phyloP scores from a whole-genome alignment of 345 rosid species.

The Excoecaria cochinchinensis region DNA sequence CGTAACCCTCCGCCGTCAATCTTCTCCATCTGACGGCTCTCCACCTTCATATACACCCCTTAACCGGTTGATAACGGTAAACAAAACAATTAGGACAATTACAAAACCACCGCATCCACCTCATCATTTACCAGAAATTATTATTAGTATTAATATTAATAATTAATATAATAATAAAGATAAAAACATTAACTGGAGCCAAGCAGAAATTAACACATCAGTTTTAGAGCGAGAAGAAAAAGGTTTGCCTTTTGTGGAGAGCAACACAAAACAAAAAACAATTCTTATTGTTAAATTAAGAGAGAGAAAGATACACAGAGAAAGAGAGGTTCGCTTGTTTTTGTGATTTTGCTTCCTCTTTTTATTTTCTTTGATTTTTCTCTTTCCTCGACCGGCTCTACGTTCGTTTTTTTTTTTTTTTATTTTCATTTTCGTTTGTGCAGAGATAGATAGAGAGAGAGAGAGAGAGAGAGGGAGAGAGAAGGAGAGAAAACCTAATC shows the following conservation, averaged over 20 bases:
- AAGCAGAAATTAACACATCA: constrained; percentile 6
- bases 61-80: constrained; percentile 29
- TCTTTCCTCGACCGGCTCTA: constrained; percentile 34
- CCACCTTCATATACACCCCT: neutral
- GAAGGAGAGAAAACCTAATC: constrained; percentile 17
- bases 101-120: neutral
- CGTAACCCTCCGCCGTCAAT: constrained; percentile 31
- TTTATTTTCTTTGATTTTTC: constrained; percentile 24
- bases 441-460: constrained; percentile 1
- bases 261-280: neutral
- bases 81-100: neutral
- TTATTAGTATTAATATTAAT: too few species aligned
- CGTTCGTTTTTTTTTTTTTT: neutral
- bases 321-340: constrained; percentile 12
- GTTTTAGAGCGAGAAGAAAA: neutral
- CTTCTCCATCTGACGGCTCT: constrained; percentile 11
- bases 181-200: neutral
- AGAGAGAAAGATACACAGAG: constrained; percentile 16
- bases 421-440: neutral
- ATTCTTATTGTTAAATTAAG: neutral
- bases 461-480: constrained; percentile 17
- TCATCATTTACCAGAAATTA: neutral
- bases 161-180: too few species aligned
- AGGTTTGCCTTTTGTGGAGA: neutral
- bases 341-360: constrained; percentile 25